Conservation (phyloP, 139 green algal species). For the Edaphochlamys debaryana region DNA sequence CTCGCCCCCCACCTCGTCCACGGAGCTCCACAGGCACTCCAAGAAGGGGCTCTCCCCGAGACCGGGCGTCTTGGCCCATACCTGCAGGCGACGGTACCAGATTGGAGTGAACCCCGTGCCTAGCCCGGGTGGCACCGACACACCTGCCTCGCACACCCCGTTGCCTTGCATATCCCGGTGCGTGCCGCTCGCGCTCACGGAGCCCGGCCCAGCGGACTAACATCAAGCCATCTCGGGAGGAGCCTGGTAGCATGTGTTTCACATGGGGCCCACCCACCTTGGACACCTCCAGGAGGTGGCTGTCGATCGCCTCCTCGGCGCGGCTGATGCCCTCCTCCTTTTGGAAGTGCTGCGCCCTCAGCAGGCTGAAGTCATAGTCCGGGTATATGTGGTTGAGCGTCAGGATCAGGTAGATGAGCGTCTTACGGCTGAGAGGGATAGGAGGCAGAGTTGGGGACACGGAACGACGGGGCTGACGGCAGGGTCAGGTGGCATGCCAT, state of each 20-base stretch:
- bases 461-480: too few relatives aligned
- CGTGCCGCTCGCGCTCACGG: too few relatives aligned
- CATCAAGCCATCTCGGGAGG: too few relatives aligned
- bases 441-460: not conserved
- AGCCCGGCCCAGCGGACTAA: too few relatives aligned
- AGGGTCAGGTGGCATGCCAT: too few relatives aligned
- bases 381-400: slow-evolving; percentile 99
- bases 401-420: slow-evolving; percentile 98
- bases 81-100: slow-evolving; percentile 66
- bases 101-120: too few relatives aligned
- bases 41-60: slow-evolving; percentile 84
- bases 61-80: slow-evolving; percentile 87
- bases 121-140: not conserved
- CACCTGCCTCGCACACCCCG: too few relatives aligned
- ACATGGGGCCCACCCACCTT: too few relatives aligned
- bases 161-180: too few relatives aligned
- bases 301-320: slow-evolving; percentile 88
- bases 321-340: slow-evolving; percentile 80
- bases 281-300: slow-evolving; percentile 88
- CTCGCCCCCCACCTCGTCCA: slow-evolving; percentile 84
- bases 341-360: slow-evolving; percentile 93
- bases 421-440: slow-evolving; percentile 82
- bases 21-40: slow-evolving; percentile 88
- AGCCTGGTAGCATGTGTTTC: too few relatives aligned
- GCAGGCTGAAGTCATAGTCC: slow-evolving; percentile 94